Base-by-base conservation (phyloP, 768 basidiomycete genomes). In the Calocera cornea region DNA sequence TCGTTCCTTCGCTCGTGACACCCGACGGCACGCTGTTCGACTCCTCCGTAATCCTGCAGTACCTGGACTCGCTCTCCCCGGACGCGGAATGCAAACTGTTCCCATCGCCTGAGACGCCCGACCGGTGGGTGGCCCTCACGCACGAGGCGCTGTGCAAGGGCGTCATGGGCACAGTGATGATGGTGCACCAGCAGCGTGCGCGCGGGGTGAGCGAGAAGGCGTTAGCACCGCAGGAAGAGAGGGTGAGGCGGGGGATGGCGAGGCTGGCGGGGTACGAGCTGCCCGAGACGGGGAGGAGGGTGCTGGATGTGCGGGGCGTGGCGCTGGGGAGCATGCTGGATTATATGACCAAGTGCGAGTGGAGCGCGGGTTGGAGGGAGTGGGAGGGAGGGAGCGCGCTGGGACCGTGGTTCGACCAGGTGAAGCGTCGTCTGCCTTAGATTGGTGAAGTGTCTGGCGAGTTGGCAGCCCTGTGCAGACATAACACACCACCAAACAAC, bases 1-100 rank as follows among this genome's bases (percentile, higher is more conserved):
- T 75, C 66, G 17, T 72, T 1, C 74, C 74, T 2, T 73, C 73
- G 33, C 65, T 75, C 47, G 65, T 31, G 7, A 60, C 54, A 10
- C 54, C 54, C 7, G 24, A 27, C 27, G 54, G 54, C 5, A 60
- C 54, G 2, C 24, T 60, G 16, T 60, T 29, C 54, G 54, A 60
- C 54, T 60, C 54, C 27, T 29, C 27, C 54, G 54, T 60, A 11
- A 60, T 60, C 11, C 54, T 60, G 27, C 54, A 60, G 54, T 60
- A 33, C 31, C 22, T 60, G 54, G 54, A 60, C 31, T 16, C 24
- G 14, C 54, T 60, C 10, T 16, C 54, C 22, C 54, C 14, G 7
- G 54, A 27, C 14, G 11, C 27, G 54, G 31, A 29, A 7, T 11
- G 54, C 14, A 60, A 33, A 27, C 54, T 60, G 5, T 60, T 60